These are phyloP conservation scores for Zoysia japonica DNA, from an alignment of 176 grass and related monocot species.

Conservation along the genomic window DNA sequence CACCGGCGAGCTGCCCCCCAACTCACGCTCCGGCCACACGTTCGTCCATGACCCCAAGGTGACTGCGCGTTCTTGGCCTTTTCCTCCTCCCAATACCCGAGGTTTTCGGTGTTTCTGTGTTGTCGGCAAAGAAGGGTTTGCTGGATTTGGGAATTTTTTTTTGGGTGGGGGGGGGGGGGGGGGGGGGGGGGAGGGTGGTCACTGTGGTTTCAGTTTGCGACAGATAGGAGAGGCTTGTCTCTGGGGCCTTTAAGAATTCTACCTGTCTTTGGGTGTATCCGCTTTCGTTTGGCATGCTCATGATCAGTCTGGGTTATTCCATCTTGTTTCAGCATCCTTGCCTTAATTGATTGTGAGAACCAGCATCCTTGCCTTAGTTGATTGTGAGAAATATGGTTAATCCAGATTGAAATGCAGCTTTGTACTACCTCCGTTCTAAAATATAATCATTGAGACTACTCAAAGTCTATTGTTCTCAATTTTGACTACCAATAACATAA, in stretches of 20 bases:
- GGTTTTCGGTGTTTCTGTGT: not conserved
- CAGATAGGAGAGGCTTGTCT: not conserved
- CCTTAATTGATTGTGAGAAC: no score
- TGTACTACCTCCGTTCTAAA: no score
- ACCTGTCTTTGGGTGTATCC: not conserved
- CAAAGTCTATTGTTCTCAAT: no score
- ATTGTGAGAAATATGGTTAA: constrained; percentile 8
- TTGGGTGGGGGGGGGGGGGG: not conserved
- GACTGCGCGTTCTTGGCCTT: not conserved
- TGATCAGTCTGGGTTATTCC: no score
- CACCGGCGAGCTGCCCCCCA: constrained; percentile 89
- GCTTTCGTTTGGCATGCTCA: no score
- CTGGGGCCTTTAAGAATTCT: not conserved
- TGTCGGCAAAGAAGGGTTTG: not conserved
- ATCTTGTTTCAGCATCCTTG: no score
- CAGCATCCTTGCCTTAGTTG: not conserved
- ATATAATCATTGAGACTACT: no score
- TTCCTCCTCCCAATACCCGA: not conserved
- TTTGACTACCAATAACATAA: no score
- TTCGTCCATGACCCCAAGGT: constrained; percentile 97
- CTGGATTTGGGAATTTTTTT: not conserved
- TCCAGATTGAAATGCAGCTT: not conserved
- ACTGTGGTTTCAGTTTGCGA: not conserved
- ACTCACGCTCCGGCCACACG: constrained; percentile 89
- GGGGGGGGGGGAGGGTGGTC: not conserved